Evolutionary conservation across 2,329 filamentous ascomycete genomes (phyloP), one percentile per base, ranked within the genome.

Genomic region (Ophiognomonia clavigignenti-juglandacearum): DNA sequence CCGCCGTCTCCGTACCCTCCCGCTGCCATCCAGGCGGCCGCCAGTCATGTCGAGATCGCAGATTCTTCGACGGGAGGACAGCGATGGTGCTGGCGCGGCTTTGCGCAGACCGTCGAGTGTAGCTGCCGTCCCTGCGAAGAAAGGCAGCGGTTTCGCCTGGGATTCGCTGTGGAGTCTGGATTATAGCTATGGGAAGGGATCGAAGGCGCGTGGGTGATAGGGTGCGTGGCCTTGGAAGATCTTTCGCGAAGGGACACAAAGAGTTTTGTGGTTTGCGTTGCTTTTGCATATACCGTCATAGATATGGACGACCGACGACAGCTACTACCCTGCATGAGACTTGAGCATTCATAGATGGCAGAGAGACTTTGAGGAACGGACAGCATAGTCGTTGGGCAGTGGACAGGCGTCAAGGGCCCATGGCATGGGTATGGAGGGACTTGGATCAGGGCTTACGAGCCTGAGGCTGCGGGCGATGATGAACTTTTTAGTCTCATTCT

Each of bases 81-180:
- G 64, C 51, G 56, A 52, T 52, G 56, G 52, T 22, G 54, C 52
- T 22, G 59, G 60, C 38, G 29, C 39, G 13, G 16, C 41, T 31
- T 44, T 64, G 56, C 54, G 69, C 45, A 71, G 68, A 50, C 60
- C 69, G 20, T 64, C 61, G n/a, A 35, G 18, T 6, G 29, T n/a
- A n/a, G n/a, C n/a, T n/a, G n/a, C n/a, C n/a, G n/a, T n/a, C n/a
- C n/a, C n/a, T n/a, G n/a, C n/a, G n/a, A n/a, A n/a, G n/a, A n/a
- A n/a, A n/a, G n/a, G n/a, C n/a, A n/a, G n/a, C n/a, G n/a, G n/a
- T n/a, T n/a, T 82, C 4, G 70, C 83, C 9, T 85, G 79, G 78
- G 79, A 82, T 54, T 72, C 76, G 11, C 62, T 84, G 14, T 83
- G 80, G 80, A 79, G 71, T 52, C 59, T 82, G 22, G 79, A 83